Base-by-base conservation (phyloP, 1,284 basidiomycete genomes). In the Tilletia walkeri region DNA sequence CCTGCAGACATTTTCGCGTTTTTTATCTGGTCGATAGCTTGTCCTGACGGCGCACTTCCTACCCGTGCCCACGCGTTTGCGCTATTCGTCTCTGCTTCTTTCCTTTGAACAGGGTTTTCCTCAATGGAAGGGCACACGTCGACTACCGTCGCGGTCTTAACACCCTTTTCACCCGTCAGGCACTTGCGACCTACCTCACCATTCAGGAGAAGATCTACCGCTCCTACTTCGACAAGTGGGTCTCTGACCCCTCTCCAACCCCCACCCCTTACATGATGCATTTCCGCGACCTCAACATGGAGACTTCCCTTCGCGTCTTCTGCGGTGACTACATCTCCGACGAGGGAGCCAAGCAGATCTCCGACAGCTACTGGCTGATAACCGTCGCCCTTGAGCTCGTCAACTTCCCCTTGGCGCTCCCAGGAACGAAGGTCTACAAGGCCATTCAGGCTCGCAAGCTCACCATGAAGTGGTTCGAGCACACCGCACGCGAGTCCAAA, bases 271-370 rank as follows among this genome's bases (percentile, higher is more conserved):
- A 95, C 87, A 96, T 96, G 94, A 90, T 92, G 89, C 88, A 87
- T 47, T 91, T 93, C 84, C 92, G 96, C 72, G 89, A 92, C 82
- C 87, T 97, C 76, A 99, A 99, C 87, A 98, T 99, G 95, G 92
- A 95, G 76, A 95, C 94, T 2, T 98, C 95, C 12, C 89, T 99
- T 41, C 89, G 90, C 68, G 95, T 98, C 70, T 99, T 99, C 86
- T 93, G 95, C 81, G 95, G 95, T 53, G 86, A 88, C 75, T 93
- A 99, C 85, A 91, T 99, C 76, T 89, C 92, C 39, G 90, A 93
- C 12, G 85, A 89, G 12, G 92, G 91, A 61, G 89, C 90, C 47
- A 81, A 86, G 45, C 91, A 93, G 83, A 94, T 99, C 81, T 91
- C 89, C 81, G 90, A 93, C 76, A 94, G 94, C 84, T 99, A 98